Base-by-base conservation (phyloP, 371 early-diverging fungal species). In the Saksenaea oblongispora region DNA sequence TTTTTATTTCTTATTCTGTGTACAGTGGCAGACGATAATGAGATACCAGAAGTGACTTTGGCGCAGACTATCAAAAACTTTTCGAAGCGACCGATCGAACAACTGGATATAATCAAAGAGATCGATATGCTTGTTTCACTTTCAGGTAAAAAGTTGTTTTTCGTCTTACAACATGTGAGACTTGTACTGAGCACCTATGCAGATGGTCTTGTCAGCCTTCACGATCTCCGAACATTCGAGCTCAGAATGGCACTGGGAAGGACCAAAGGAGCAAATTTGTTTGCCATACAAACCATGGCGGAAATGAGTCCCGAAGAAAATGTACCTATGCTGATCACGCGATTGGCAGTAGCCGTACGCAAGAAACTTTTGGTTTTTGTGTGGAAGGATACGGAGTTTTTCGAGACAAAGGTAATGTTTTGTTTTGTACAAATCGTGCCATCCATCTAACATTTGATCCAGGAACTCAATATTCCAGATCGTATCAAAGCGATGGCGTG, bases 351-450 rank as follows among this genome's bases (percentile, higher is more conserved):
- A 0, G 89, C 89, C n/a, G 85, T 87, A 5, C 80, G 84, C 55
- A 86, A 86, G 65, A 88, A 84, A 69, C 70, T 93, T 15, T 60
- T 89, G 26, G 87, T 93, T 26, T 87, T 88, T 74, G 85, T 88
- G 5, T 93, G 93, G 93, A 83, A 87, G 54, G 92, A 93, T 70
- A 87, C 90, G 5, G 90, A 91, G 61, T 91, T 89, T 62, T 71
- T 56, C 27, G 84, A 84, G 51, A 84, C 87, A 24, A 84, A 82
- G 72, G 85, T 78, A 53, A 34, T 35, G 10, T 5, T 35, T 15
- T 24, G 26, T 34, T 47, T n/a, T 56, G 34, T 10, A 63, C 27
- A 26, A 34, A 8, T 13, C 8, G 18, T 2, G 13, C 18, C 37
- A 42, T 51, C 42, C 22, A 8, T 26, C 10, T 10, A n/a, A 55